Base-by-base conservation (phyloP, 2,329 filamentous ascomycete species). In the Penicillium sp. region DNA sequence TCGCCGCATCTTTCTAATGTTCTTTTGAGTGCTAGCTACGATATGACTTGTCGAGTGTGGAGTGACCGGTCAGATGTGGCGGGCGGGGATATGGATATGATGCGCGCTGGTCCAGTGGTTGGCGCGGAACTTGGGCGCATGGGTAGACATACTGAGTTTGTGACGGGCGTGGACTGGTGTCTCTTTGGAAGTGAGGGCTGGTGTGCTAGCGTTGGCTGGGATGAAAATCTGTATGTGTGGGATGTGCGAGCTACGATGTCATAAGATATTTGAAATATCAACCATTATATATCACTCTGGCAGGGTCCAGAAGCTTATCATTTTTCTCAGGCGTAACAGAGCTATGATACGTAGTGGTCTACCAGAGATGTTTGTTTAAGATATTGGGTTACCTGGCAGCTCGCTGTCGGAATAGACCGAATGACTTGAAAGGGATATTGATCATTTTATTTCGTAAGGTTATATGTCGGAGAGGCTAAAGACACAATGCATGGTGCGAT, bases 41-140 rank as follows among this genome's bases (percentile, higher is more conserved):
- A 99, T 75, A 99, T 99, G 94, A 96, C 90, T 6, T 95, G 94
- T 64, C 85, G 94, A 32, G 81, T 97, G 48, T 99, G 94, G 94
- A 91, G 87, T 11, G 94, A 97, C 70, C 89, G 85, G n/a, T 84
- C 80, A 35, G 61, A 73, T 66, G 61, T 76, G 9, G 59, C 56
- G 0, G 66, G 67, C 24, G 72, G 69, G 5, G 72, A 76, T 62
- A 57, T 61, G 22, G 74, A 76, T 61, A 35, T 68, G 7, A 74
- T 75, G 74, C 72, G 69, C 70, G 45, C 72, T 69, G 52, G 75
- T 66, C 70, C 73, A 37, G 61, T 69, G 16, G 76, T 85, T 39
- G 90, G 89, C 1, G 78, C 82, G 24, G 87, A 96, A 74, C 77
- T 96, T 65, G 92, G 92, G 4, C 77, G 91, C 38, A 97, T 99